Percentiles rank a stretch among this genome's conserved stretches.
Conservation (phyloP, 1,284 basidiomycete species). For the Moesziomyces antarcticus region DNA sequence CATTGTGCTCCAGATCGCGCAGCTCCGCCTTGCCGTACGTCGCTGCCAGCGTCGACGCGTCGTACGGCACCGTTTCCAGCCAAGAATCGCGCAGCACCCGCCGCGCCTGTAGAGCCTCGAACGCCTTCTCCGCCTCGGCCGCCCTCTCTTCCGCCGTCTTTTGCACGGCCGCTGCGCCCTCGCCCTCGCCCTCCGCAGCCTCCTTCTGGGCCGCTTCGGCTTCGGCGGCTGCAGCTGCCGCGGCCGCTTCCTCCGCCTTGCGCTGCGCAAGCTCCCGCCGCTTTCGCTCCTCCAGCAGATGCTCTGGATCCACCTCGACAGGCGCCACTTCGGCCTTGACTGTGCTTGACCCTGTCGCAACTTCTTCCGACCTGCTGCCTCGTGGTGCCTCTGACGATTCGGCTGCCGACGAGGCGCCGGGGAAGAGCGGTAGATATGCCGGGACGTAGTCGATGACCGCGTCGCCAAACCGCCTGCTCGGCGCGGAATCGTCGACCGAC, state of each 20-base stretch:
- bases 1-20: constrained; percentile 28
- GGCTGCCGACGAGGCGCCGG: not conserved
- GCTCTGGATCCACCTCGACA: constrained; percentile 40
- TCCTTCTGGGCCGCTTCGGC: constrained; percentile 23
- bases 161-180: constrained; percentile 13
- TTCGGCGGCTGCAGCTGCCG: constrained; percentile 18
- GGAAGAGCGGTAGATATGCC: constrained; percentile 35
- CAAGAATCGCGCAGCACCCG: constrained; percentile 44
- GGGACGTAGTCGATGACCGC: constrained; percentile 43
- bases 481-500: not conserved
- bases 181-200: constrained; percentile 10
- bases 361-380: not conserved
- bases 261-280: constrained; percentile 37
- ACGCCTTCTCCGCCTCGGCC: constrained; percentile 46
- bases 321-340: constrained; percentile 7
- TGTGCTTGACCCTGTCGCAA: not conserved
- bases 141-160: constrained; percentile 48
- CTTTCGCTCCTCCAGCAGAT: constrained; percentile 30
- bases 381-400: not conserved
- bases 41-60: constrained; percentile 34
- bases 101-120: constrained; percentile 46
- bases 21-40: constrained; percentile 34
- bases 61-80: constrained; percentile 32
- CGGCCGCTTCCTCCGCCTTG: constrained; percentile 38
- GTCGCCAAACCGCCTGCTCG: constrained; percentile 22